Evolutionary conservation across 768 basidiomycete genomes (phyloP), one percentile per base, ranked within the genome.

Genomic region (Amanita pseudoporphyria): DNA sequence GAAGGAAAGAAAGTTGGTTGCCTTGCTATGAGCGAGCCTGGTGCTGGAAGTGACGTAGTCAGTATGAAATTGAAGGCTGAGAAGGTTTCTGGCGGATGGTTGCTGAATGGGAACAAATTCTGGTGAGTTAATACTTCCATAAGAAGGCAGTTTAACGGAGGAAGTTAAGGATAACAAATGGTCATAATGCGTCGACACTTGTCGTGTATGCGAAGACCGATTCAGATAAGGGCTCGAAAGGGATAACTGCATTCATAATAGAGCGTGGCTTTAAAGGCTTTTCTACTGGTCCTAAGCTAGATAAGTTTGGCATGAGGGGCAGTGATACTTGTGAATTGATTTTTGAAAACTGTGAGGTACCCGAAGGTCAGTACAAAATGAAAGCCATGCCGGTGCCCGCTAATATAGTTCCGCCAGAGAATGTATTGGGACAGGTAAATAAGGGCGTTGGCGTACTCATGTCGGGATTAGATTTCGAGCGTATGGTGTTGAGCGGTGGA

Each of bases 241-340:
- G 93, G 18, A 91, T 96, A 54, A 95, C 93, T 0, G 79, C 93
- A 0, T 96, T 96, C 64, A 81, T 96, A 55, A 71, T 97, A 53
- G 91, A 95, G 67, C 84, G 78, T 39, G 81, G 68, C 6, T 91
- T 86, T 62, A 64, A 75, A 37, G 94, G 91, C 1, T 94, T 94
- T 65, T 90, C 89, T 5, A 87, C 89, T 0, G 84, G 86, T 56
- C 88, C 85, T 52, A 92, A 94, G 58, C 71, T 97, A 18, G 94
- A 97, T 64, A 97, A 97, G 64, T 82, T 96, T 60, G 94, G 94
- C 1, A 97, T 97, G 94, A 72, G 94, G 57, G 94, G 94, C 33
- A 90, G 87, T 52, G 92, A 96, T 57, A 97, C 94, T 2, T 91
- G 90, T 55, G 94, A 97, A 61, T 69, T 96, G 19, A 81, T 94